Evolutionary conservation across 2,329 filamentous ascomycete genomes (phyloP).

Genomic region (Alternaria viburni): DNA sequence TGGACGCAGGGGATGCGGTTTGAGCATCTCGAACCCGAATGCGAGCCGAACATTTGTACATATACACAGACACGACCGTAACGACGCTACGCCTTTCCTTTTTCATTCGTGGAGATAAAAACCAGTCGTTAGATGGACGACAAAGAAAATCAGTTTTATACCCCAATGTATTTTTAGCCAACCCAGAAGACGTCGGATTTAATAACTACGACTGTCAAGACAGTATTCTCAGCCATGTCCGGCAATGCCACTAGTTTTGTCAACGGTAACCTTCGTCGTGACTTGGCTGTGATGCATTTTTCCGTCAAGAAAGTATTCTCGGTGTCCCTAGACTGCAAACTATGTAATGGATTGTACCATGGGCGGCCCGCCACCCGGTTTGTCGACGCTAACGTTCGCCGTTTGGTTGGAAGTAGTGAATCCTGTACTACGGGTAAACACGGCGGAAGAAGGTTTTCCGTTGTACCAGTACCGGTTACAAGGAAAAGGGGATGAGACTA

Average conservation of each 20-base stretch:
- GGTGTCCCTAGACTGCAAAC: background rate
- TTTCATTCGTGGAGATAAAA: background rate
- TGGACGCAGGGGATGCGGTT: background rate
- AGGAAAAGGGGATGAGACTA: background rate
- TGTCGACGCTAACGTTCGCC: background rate
- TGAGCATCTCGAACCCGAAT: background rate
- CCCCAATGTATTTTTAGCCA: background rate
- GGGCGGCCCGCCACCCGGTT: background rate
- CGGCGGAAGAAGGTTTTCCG: background rate
- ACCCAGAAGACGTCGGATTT: background rate
- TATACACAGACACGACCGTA: background rate
- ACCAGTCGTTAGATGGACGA: background rate
- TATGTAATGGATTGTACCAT: background rate
- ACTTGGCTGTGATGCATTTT: no score
- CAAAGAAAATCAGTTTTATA: background rate
- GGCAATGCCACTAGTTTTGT: no score
- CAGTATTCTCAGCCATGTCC: background rate
- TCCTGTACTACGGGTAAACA: background rate
- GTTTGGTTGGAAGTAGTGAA: background rate
- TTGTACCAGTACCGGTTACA: background rate
- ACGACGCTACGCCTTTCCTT: background rate
- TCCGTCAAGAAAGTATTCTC: background rate
- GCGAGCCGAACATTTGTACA: background rate
- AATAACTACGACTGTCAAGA: background rate
- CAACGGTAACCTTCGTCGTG: no score